These are phyloP conservation scores for Botrytis galanthina DNA, from an alignment of 2,329 filamentous ascomycete genomes.

Conservation along the genomic window DNA sequence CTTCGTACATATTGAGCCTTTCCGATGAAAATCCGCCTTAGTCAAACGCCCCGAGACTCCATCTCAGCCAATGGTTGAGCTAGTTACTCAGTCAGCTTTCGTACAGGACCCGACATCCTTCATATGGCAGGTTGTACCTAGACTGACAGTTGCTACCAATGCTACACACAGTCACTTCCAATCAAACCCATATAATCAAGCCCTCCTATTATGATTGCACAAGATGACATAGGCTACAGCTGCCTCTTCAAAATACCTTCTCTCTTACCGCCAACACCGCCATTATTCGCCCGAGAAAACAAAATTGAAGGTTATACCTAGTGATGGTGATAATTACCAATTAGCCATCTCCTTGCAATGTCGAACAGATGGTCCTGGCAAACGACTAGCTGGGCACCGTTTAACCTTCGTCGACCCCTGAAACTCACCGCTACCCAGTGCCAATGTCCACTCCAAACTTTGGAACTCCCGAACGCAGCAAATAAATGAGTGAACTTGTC, in stretches of 20 bases:
- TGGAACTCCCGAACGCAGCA: slow-evolving; percentile 13
- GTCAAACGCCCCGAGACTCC: slow-evolving; percentile 9
- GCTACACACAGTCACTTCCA: background rate
- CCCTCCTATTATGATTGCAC: background rate
- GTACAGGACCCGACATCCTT: slow-evolving; percentile 2
- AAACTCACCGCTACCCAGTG: slow-evolving; percentile 16
- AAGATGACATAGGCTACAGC: background rate
- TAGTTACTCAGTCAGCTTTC: background rate
- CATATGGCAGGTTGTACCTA: background rate
- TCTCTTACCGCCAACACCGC: slow-evolving; percentile 17
- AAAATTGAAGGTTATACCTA: background rate
- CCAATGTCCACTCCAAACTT: background rate
- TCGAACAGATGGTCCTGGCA: slow-evolving; percentile 17
- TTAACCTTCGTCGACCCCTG: slow-evolving; percentile 13
- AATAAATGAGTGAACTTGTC: slow-evolving; percentile 11
- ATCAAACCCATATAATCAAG: background rate
- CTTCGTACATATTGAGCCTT: background rate
- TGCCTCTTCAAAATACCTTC: background rate
- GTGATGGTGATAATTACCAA: background rate
- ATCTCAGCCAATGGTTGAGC: slow-evolving; percentile 9
- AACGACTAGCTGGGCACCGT: slow-evolving; percentile 10
- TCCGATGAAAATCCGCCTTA: slow-evolving; percentile 13
- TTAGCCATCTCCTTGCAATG: slow-evolving; percentile 11
- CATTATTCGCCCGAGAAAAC: background rate
- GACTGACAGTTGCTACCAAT: background rate